phyloP scores from a whole-genome alignment of 495 filamentous ascomycete species.

The Immersiella caudata region DNA sequence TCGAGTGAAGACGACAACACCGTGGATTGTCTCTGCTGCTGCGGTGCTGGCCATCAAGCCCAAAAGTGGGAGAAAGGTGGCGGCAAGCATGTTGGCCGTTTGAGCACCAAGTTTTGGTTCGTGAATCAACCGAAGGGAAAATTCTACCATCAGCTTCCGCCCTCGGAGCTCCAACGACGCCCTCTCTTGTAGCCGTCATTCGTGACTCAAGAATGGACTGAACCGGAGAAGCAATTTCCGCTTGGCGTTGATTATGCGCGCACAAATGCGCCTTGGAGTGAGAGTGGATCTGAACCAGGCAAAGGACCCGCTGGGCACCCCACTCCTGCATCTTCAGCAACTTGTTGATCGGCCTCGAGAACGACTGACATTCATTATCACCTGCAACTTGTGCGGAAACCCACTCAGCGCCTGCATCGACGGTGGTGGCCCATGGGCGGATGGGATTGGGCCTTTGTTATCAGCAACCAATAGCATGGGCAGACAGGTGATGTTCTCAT shows the following conservation, averaged over 20 bases:
- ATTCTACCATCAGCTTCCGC: neutral
- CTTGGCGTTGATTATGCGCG: neutral
- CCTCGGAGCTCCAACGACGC: neutral
- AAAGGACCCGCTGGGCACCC: neutral
- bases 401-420: neutral
- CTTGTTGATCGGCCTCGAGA: too few relatives aligned
- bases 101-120: neutral
- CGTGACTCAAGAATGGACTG: neutral
- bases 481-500: neutral
- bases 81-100: neutral
- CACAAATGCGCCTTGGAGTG: neutral
- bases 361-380: too few relatives aligned
- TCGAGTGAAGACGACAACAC: conserved; percentile 28
- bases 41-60: conserved; percentile 49
- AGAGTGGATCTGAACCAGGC: neutral
- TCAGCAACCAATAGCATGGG: neutral
- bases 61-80: neutral
- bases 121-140: neutral
- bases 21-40: conserved; percentile 29
- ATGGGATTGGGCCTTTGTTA: neutral
- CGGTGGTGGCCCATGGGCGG: neutral
- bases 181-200: neutral
- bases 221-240: neutral
- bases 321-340: too few relatives aligned
- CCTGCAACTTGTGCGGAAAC: too few relatives aligned